Base-by-base conservation (phyloP, 208 protist species). In the Leishmania mexicana region DNA sequence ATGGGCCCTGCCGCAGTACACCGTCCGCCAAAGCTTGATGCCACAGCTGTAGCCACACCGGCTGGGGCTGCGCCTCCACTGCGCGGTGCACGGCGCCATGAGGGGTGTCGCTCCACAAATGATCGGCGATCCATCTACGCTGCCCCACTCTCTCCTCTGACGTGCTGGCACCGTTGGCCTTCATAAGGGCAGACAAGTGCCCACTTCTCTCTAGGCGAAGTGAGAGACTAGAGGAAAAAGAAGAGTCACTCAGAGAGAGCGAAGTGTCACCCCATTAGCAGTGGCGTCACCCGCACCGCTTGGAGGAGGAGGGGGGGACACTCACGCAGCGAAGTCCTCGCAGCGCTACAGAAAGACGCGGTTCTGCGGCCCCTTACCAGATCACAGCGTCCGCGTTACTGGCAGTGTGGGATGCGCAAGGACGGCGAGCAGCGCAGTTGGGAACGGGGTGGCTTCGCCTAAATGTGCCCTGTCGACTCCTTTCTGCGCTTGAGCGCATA, bases 61-160 rank as follows among this genome's bases (percentile, higher is more conserved):
- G 11, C 24, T 78, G 62, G 1, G 24, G 31, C 78, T 85, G 85
- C 38, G 83, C 83, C 15, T 80, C n/a, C 0, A 86, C 76, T n/a
- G 86, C 86, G 35, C 31, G 65, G n/a, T 75, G 31, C 24, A 85
- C 40, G 1, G 82, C 78, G 45, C 70, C 83, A 31, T 79, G 72
- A 10, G 79, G 75, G 0, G 74, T 83, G 1, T 80, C 60, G 75
- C 58, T 57, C 82, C 82, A 85, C 62, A 85, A 60, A 24, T 51
- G 21, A 40, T 24, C 47, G 15, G 82, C 60, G 64, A 60, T 74
- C 58, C 80, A 76, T 19, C 13, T 17, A 24, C n/a, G 13, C 45
- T 13, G 15, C 45, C 68, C 73, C 72, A 51, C 7, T 21, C n/a
- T 58, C 51, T 42, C 72, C 72, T 11, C 35, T 3, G 31, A 45